Evolutionary conservation across 1,284 basidiomycete genomes (phyloP).

Genomic region (Mycena sp.): DNA sequence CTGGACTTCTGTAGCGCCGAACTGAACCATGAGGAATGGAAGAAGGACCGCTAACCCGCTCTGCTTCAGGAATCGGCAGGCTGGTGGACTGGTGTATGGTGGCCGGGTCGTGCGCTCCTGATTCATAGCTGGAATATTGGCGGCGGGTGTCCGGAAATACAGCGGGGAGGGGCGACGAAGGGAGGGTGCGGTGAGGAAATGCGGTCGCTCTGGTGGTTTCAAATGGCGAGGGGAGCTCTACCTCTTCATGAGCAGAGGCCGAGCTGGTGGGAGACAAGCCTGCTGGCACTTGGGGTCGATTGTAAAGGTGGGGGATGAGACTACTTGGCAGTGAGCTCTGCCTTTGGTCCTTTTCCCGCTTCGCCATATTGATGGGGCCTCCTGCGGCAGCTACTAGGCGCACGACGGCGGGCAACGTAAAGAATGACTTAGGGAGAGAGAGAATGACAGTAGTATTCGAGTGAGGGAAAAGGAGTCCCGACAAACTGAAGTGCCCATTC

Average conservation of each 20-base stretch:
- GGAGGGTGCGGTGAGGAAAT: slow-evolving; percentile 13
- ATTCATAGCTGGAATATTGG: slow-evolving; percentile 17
- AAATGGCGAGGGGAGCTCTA: slow-evolving; percentile 14
- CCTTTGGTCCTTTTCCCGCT: slow-evolving; percentile 33
- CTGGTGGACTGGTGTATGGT: not conserved
- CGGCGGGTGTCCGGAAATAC: slow-evolving; percentile 14
- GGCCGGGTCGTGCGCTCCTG: slow-evolving; percentile 16
- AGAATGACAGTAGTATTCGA: slow-evolving; percentile 24
- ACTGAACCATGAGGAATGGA: slow-evolving; percentile 36
- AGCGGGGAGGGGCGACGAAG: not conserved
- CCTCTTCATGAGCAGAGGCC: slow-evolving; percentile 11
- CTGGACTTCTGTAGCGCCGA: slow-evolving; percentile 38
- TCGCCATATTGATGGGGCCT: slow-evolving; percentile 45
- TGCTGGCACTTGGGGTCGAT: slow-evolving; percentile 46
- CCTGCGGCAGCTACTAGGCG: slow-evolving; percentile 21
- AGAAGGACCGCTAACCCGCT: slow-evolving; percentile 31
- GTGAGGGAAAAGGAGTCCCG: slow-evolving; percentile 36
- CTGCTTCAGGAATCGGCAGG: slow-evolving; percentile 8
- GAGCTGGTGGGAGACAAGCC: slow-evolving; percentile 23
- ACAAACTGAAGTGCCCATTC: slow-evolving; percentile 40
- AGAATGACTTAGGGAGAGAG: slow-evolving; percentile 27
- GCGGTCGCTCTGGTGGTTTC: slow-evolving; percentile 1
- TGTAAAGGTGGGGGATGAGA: slow-evolving; percentile 54
- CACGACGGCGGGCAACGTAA: slow-evolving; percentile 28
- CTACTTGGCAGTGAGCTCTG: slow-evolving; percentile 58